Evolutionary conservation across 805 yeast species (phyloP), one percentile per base, ranked within the genome.

Genomic region (Pichia phayaonensis): DNA sequence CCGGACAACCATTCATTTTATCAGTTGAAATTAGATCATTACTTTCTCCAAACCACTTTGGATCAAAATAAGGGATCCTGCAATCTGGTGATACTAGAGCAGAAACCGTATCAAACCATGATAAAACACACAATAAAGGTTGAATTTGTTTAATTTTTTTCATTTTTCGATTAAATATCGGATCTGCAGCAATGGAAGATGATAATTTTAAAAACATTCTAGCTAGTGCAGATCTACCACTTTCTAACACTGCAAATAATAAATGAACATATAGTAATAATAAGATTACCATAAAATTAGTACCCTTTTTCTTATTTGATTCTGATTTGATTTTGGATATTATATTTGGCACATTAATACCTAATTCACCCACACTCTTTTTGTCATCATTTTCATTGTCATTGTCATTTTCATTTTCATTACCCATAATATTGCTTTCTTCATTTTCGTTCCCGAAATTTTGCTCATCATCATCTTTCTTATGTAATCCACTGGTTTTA

Each of bases 41-140:
- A 47, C 64, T 68, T 10, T 68, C 63, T 2, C 83, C 83, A 55
- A 76, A 78, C 81, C 82, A 79, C 20, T 63, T 70, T 11, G 76
- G 74, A 27, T 69, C 72, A 61, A 81, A 77, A 50, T 66, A 77
- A 0, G 84, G 83, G 29, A 77, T 57, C 18, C 84, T 62, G 55
- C 78, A 77, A 60, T 79, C 83, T 1, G 83, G 79, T 0, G 82
- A 76, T 2, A 75, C 77, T 15, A 79, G 64, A 1, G 83, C 80
- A 27, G 77, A 66, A 5, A 79, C 75, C 0, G 83, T 79, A 55
- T 79, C 84, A 59, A 75, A 79, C 84, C 84, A 79, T 0, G 81
- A 73, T 16, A 79, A 59, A n/a, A 76, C 79, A 36, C 73, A 72
- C 8, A 77, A 73, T 27, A 76, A 65, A 1, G 78, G 63, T 7